phyloP scores from a whole-genome alignment of 352 stramenopile species.

The Phytophthora sojae region DNA sequence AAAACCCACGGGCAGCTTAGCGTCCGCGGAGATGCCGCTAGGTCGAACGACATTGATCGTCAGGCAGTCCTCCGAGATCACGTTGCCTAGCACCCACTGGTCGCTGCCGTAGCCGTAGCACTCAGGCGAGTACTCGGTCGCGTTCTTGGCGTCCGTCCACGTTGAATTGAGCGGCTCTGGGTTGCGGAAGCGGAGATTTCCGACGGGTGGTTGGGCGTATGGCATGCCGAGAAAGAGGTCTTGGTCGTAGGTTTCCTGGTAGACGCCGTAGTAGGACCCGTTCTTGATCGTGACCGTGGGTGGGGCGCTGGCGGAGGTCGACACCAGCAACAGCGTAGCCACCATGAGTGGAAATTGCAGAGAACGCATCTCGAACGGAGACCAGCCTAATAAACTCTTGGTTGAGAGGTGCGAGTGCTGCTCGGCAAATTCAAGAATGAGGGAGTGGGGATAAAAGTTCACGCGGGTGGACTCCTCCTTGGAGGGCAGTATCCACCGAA shows the following conservation, averaged over 20 bases:
- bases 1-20: slow-evolving; percentile 29
- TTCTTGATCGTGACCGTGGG: slow-evolving; percentile 36
- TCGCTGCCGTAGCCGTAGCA: slow-evolving; percentile 36
- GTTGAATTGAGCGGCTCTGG: slow-evolving; percentile 27
- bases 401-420: too few species aligned
- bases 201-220: slow-evolving; percentile 31
- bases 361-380: too few species aligned
- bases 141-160: slow-evolving; percentile 36
- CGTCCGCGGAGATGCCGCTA: slow-evolving; percentile 26
- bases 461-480: too few species aligned
- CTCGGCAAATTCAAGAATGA: too few species aligned
- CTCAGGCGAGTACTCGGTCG: slow-evolving; percentile 53
- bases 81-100: slow-evolving; percentile 31
- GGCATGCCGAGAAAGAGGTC: slow-evolving; percentile 46
- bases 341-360: too few species aligned
- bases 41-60: slow-evolving; percentile 38
- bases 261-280: slow-evolving; percentile 37
- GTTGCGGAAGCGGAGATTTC: slow-evolving; percentile 31
- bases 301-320: not conserved
- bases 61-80: slow-evolving; percentile 33
- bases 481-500: too few species aligned
- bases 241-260: slow-evolving; percentile 34
- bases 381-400: too few species aligned
- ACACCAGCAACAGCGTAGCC: too few species aligned
- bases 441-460: too few species aligned